A percentile compares a stretch with the other conserved stretches of the same genome.
Conservation (phyloP, 148 eudicot genomes). For the Cornus controversa region DNA sequence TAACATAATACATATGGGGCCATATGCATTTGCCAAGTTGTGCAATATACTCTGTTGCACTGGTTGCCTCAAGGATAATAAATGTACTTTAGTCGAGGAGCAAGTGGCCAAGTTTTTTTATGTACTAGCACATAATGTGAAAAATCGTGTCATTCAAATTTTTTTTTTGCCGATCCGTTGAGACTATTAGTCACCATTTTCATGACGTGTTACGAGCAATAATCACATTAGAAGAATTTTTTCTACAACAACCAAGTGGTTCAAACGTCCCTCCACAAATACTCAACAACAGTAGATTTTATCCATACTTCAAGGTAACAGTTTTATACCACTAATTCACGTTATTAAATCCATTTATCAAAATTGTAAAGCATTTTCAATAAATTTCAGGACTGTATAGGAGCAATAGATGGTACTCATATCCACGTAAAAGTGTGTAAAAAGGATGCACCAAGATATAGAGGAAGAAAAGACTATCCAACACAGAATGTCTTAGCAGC, state of each 20-base stretch:
- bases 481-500: neutral
- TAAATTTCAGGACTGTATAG: neutral
- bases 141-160: neutral
- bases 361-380: too few species aligned
- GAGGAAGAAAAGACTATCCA: neutral
- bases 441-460: neutral
- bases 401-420: neutral
- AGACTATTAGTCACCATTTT: neutral
- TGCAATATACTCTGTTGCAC: neutral
- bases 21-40: neutral
- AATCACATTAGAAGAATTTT: neutral
- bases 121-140: neutral
- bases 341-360: too few species aligned
- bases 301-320: neutral
- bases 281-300: neutral
- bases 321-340: too few species aligned
- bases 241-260: neutral
- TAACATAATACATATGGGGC: neutral
- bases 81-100: neutral
- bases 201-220: neutral
- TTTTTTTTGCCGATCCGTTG: neutral
- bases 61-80: neutral
- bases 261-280: neutral
- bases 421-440: neutral
- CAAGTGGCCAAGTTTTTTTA: neutral